phyloP scores from a whole-genome alignment of 352 stramenopile genomes.

The Phytophthora cactorum region DNA sequence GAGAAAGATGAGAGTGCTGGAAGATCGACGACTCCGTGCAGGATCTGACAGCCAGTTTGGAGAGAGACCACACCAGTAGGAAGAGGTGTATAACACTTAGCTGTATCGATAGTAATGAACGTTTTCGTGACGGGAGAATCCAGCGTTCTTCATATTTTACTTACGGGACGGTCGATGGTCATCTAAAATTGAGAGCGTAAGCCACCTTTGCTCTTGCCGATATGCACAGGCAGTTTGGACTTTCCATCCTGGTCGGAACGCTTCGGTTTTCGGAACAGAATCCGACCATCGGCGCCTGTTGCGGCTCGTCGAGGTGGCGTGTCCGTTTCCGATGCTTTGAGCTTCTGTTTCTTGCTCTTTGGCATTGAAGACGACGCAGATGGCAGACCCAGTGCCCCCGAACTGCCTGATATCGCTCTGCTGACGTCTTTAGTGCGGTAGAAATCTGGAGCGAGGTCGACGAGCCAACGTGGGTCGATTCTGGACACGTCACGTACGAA shows the following conservation, averaged over 20 bases:
- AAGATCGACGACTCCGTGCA: conserved; percentile 60
- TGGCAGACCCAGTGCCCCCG: conserved; percentile 66
- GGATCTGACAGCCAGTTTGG: conserved; percentile 41
- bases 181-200: conserved; percentile 78
- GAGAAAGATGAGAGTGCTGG: conserved; percentile 73
- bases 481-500: conserved; percentile 81
- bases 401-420: conserved; percentile 65
- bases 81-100: conserved; percentile 21
- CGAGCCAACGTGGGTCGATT: conserved; percentile 81
- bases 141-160: background rate
- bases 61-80: conserved; percentile 29
- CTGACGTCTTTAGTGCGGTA: conserved; percentile 80
- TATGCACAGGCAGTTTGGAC: conserved; percentile 71
- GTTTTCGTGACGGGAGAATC: conserved; percentile 40
- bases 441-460: conserved; percentile 71
- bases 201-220: conserved; percentile 85
- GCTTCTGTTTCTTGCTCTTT: conserved; percentile 39
- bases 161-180: background rate
- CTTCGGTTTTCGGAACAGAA: conserved; percentile 77
- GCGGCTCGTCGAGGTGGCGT: conserved; percentile 29
- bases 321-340: conserved; percentile 9
- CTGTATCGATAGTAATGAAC: conserved; percentile 51
- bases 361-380: conserved; percentile 31
- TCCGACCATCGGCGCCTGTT: conserved; percentile 53
- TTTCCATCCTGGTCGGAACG: conserved; percentile 32